These are phyloP conservation scores for Dittrichia graveolens DNA, from an alignment of 129 eudicot genomes.

Conservation along the genomic window DNA sequence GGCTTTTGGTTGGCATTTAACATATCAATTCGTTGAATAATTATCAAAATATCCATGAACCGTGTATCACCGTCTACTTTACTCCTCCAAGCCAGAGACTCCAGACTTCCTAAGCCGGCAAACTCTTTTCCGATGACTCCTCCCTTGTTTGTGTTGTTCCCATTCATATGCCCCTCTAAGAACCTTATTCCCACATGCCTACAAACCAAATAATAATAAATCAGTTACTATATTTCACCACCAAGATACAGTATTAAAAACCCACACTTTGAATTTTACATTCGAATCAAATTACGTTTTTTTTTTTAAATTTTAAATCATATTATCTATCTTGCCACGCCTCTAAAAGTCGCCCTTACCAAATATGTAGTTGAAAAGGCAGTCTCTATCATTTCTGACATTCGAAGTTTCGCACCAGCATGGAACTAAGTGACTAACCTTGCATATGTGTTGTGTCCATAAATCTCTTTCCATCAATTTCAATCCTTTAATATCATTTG, in stretches of 20 bases:
- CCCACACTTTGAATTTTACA: too few species aligned
- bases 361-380: not conserved
- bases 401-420: not conserved
- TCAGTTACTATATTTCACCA: not conserved
- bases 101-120: slow-evolving; percentile 67
- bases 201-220: not conserved
- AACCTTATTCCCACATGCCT: slow-evolving; percentile 90
- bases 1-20: not conserved
- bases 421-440: slow-evolving; percentile 70
- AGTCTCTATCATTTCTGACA: not conserved
- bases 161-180: slow-evolving; percentile 93
- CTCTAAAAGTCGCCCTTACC: not conserved
- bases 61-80: too few species aligned
- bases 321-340: not conserved
- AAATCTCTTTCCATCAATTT: slow-evolving; percentile 71
- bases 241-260: not conserved
- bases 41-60: too few species aligned
- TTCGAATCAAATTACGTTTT: too few species aligned
- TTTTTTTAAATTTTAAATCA: not conserved
- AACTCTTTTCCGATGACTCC: slow-evolving; percentile 76
- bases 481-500: slow-evolving; percentile 24
- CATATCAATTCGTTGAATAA: not conserved
- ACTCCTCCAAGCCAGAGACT: slow-evolving; percentile 25
- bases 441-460: slow-evolving; percentile 83
- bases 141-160: slow-evolving; percentile 91